Evolutionary conservation across 306 rosid genomes (phyloP).

Genomic region (Inga oerstediana): DNA sequence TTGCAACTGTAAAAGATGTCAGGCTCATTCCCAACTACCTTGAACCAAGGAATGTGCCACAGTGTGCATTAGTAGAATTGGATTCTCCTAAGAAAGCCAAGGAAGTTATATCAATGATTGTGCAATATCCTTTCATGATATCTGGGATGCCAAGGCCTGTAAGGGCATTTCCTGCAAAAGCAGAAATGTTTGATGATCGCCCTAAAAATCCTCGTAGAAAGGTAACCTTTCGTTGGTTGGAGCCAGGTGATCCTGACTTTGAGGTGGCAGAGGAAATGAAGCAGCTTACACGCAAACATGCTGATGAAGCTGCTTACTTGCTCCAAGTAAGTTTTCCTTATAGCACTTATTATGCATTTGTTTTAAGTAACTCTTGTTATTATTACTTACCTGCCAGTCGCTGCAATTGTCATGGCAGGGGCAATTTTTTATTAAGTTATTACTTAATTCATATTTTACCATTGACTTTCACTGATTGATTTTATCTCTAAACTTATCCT

Average conservation of each 20-base stretch:
- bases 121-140: slow-evolving; percentile 58
- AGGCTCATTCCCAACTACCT: slow-evolving; percentile 57
- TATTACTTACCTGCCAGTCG: slow-evolving; percentile 9
- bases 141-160: slow-evolving; percentile 70
- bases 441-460: background rate
- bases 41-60: slow-evolving; percentile 44
- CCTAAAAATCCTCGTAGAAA: slow-evolving; percentile 62
- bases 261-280: slow-evolving; percentile 57
- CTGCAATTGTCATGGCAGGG: background rate
- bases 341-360: background rate
- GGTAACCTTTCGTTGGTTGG: slow-evolving; percentile 59
- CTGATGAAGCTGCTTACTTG: slow-evolving; percentile 54
- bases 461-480: background rate
- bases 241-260: slow-evolving; percentile 66
- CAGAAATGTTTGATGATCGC: slow-evolving; percentile 78
- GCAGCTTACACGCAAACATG: slow-evolving; percentile 54
- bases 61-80: slow-evolving; percentile 56
- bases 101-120: slow-evolving; percentile 33
- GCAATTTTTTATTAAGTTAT: background rate
- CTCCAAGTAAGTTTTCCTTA: slow-evolving; percentile 46
- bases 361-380: background rate
- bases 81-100: slow-evolving; percentile 41
- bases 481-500: background rate
- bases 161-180: slow-evolving; percentile 48
- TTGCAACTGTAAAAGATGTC: slow-evolving; percentile 46